Evolutionary conservation across 495 filamentous ascomycete genomes (phyloP).

Genomic region (Hypoxylon lienhwacheense): DNA sequence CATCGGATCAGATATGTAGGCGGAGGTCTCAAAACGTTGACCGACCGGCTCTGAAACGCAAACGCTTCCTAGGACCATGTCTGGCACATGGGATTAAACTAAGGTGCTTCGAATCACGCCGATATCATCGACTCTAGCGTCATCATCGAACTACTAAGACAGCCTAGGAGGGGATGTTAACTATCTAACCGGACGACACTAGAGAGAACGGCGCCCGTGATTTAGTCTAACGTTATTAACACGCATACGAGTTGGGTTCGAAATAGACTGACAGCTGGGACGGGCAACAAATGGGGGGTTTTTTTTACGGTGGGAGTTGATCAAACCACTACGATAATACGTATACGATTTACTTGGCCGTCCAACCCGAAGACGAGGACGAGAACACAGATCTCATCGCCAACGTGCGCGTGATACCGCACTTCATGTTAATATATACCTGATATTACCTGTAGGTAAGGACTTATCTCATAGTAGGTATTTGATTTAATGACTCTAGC

Average conservation of each 20-base stretch:
- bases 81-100: too few relatives aligned
- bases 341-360: conserved; percentile 17
- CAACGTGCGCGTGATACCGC: conserved; percentile 5
- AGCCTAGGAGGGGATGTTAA: conserved; percentile 9
- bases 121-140: conserved; percentile 21
- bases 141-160: conserved; percentile 26
- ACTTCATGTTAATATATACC: conserved; percentile 7
- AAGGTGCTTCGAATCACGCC: too few relatives aligned
- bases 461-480: too few relatives aligned
- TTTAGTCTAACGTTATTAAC: conserved; percentile 7
- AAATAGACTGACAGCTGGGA: too few relatives aligned
- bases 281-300: too few relatives aligned
- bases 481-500: too few relatives aligned
- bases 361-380: not conserved
- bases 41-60: not conserved
- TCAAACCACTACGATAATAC: too few relatives aligned
- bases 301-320: too few relatives aligned
- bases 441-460: too few relatives aligned
- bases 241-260: too few relatives aligned
- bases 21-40: not conserved
- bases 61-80: not conserved
- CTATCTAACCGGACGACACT: conserved; percentile 6
- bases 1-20: not conserved
- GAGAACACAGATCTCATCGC: conserved; percentile 2
- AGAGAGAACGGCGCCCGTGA: conserved; percentile 24